phyloP scores from a whole-genome alignment of 75 land plant species.

The Pseudotsuga menziesii region DNA sequence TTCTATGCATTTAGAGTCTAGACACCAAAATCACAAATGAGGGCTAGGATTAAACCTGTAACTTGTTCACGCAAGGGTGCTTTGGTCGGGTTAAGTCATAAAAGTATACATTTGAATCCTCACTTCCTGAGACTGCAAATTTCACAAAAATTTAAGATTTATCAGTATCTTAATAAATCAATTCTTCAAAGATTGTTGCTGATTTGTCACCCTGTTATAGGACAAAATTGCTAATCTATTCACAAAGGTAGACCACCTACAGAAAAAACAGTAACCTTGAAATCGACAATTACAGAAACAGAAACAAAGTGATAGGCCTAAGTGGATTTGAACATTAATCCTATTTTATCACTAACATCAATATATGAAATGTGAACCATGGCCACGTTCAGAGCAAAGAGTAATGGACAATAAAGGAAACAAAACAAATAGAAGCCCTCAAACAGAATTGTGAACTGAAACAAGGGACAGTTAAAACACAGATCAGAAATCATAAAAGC shows the following conservation, averaged over 20 bases:
- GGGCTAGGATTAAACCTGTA: constrained; percentile 50
- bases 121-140: constrained; percentile 83
- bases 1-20: not conserved
- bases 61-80: constrained; percentile 94
- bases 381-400: not conserved
- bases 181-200: not conserved
- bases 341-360: not conserved
- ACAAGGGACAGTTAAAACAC: not conserved
- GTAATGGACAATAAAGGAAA: not conserved
- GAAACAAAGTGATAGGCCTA: not conserved
- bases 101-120: constrained; percentile 95
- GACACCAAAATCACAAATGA: not conserved
- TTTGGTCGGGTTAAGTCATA: constrained; percentile 91
- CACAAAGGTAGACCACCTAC: not conserved
- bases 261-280: not conserved
- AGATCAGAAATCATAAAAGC: not conserved
- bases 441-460: not conserved
- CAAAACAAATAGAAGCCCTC: not conserved
- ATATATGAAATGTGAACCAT: not conserved
- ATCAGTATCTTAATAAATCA: not conserved
- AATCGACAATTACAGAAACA: no score
- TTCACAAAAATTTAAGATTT: not conserved
- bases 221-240: not conserved
- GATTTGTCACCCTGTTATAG: not conserved
- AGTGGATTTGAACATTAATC: not conserved